Evolutionary conservation across 176 grass and related monocot species (phyloP), one percentile per base, ranked within the genome.

Genomic region (Secale cereale): DNA sequence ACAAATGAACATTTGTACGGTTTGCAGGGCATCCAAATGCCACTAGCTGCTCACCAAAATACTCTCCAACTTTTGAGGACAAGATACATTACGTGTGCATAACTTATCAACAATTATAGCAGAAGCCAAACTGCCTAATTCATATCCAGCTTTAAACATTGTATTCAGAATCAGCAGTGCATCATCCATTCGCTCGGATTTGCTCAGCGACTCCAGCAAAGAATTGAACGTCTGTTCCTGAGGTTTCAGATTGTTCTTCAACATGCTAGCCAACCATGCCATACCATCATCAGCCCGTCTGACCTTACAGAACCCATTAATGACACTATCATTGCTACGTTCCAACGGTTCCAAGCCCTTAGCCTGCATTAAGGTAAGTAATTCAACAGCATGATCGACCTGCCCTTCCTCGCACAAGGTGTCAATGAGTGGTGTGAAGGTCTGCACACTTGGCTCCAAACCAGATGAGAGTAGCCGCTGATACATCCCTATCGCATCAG

Each of bases 241-340:
- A 72, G 93, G 97, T 83, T 77, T 98, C 66, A 89, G 89, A 84
- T 95, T 91, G 23, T 86, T 94, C 69, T 81, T 83, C 88, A 98
- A 85, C 93, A 95, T 87, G 59, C 78, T 82, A 26, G 86, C 91
- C 74, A 95, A 80, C 91, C 93, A 98, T 41, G 86, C 59, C 93
- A 98, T 91, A 40, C 87, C 86, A 62, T 94, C 91, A 81, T 92
- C 97, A 45, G 66, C 33, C 86, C 85, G 92, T 10, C 77, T 75
- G 17, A 68, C 73, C 88, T 85, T 89, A 82, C 97, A 98, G 81
- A 95, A 94, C 3, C 83, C 91, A 43, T 57, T 69, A 70, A 98
- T 87, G 43, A 98, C 69, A 63, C 65, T 69, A 83, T 98, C 89
- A 77, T 98, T 94, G 56, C 46, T 92, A 41, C 78, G 37, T 78